Evolutionary conservation across 257 asterid genomes (phyloP).

Genomic region (Solanum ossicruentum): DNA sequence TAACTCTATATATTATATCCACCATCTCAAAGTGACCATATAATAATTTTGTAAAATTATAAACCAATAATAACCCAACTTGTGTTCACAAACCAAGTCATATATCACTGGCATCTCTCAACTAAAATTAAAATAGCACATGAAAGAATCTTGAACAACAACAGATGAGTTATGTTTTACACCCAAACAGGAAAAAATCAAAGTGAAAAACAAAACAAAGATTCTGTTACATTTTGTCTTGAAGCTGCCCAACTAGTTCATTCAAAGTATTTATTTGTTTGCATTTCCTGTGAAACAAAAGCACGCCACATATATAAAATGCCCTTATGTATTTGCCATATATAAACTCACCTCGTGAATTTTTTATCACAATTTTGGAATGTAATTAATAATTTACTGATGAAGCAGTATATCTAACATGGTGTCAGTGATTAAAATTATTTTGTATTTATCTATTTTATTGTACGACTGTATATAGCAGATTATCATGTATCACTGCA

Average conservation of each 20-base stretch:
- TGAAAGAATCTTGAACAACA: background rate
- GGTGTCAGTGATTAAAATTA: background rate
- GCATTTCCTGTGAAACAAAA: background rate
- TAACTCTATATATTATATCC: background rate
- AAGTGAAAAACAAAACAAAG: conserved; percentile 26
- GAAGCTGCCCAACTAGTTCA: background rate
- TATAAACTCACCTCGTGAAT: background rate
- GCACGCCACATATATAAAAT: background rate
- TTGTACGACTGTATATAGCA: background rate
- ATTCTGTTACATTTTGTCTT: conserved; percentile 38
- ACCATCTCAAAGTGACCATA: background rate
- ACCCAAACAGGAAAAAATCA: conserved; percentile 9
- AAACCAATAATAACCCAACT: background rate
- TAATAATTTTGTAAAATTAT: background rate
- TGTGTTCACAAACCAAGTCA: background rate
- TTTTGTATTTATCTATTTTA: background rate
- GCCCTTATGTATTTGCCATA: background rate
- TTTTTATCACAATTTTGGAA: background rate
- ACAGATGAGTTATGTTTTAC: background rate
- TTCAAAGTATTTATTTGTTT: background rate
- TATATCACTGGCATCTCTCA: background rate
- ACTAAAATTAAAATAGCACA: background rate
- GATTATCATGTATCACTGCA: background rate
- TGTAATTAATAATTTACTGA: background rate
- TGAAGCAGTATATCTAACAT: background rate